Evolutionary conservation across 495 filamentous ascomycete species (phyloP).

Genomic region (Beverwykella pulmonaria): DNA sequence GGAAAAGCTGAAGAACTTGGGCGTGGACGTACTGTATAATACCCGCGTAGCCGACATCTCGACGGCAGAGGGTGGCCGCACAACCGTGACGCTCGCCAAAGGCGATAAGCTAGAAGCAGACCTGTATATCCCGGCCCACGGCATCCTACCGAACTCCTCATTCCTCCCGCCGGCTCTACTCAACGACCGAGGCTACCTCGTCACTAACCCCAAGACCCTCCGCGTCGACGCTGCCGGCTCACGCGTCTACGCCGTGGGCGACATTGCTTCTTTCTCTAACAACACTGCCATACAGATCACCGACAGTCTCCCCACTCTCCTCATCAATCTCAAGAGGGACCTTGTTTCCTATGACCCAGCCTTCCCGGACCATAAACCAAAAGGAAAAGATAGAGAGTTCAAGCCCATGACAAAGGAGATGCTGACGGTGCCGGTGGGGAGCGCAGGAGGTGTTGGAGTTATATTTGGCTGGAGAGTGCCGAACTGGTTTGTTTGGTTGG

Average conservation of each 20-base stretch:
- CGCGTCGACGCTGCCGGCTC: conserved; percentile 54
- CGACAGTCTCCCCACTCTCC: conserved; percentile 48
- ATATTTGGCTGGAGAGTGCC: conserved; percentile 58
- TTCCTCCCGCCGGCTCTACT: conserved; percentile 49
- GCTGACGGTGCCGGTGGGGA: conserved; percentile 58
- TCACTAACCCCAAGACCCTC: conserved; percentile 49
- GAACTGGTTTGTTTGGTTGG: conserved; percentile 58
- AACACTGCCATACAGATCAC: conserved; percentile 49
- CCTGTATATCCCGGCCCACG: conserved; percentile 55
- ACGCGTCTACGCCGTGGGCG: conserved; percentile 54
- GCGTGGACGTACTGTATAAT: conserved; percentile 49
- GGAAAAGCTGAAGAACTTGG: conserved; percentile 47
- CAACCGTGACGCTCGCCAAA: conserved; percentile 41
- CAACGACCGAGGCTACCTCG: conserved; percentile 46
- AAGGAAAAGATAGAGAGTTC: conserved; percentile 39
- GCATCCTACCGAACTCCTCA: conserved; percentile 51
- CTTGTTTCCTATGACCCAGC: conserved; percentile 27
- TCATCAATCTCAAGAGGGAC: conserved; percentile 53
- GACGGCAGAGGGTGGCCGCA: conserved; percentile 37
- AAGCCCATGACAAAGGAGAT: conserved; percentile 38
- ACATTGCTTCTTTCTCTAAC: conserved; percentile 43
- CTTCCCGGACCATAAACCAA: conserved; percentile 12
- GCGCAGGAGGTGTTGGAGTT: conserved; percentile 57
- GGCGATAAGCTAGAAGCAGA: conserved; percentile 50
- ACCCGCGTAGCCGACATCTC: conserved; percentile 32